Percentiles rank a stretch among this genome's conserved stretches.
These are phyloP conservation scores for Hypoxylon sp. DNA, from an alignment of 2,329 filamentous ascomycete species.

Conservation along the genomic window DNA sequence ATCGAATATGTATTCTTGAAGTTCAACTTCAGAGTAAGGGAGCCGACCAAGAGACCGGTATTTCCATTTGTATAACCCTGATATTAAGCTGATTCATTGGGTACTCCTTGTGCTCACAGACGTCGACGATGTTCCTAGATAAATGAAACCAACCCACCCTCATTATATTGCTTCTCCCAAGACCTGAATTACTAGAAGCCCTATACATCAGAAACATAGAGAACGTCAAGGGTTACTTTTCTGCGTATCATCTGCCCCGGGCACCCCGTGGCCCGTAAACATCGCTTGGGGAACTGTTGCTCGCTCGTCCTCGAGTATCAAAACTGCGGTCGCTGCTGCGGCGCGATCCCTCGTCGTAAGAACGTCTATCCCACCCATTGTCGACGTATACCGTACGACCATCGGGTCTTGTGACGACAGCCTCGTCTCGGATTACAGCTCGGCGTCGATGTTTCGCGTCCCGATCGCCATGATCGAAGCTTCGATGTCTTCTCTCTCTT, in stretches of 20 bases:
- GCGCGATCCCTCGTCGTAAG: background rate
- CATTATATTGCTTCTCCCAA: background rate
- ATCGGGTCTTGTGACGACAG: slow-evolving; percentile 3
- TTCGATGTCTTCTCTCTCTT: slow-evolving; percentile 2
- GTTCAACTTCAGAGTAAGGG: too few species aligned
- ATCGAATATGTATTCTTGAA: too few species aligned
- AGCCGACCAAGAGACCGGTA: too few species aligned
- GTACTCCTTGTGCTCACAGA: too few species aligned
- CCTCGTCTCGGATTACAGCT: slow-evolving; percentile 10
- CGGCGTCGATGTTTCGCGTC: slow-evolving; percentile 2
- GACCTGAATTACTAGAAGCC: background rate
- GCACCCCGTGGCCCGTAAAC: background rate
- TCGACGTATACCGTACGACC: slow-evolving; percentile 11
- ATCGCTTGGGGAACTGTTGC: background rate
- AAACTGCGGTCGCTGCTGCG: slow-evolving; percentile 1
- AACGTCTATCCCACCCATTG: background rate
- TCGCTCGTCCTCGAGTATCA: background rate
- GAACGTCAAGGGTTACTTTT: background rate
- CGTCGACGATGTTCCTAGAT: background rate
- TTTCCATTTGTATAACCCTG: too few species aligned
- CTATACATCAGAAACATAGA: background rate
- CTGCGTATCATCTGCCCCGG: background rate
- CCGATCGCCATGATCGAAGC: background rate
- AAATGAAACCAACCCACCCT: background rate
- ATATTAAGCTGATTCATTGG: too few species aligned